Evolutionary conservation across 2,329 filamentous ascomycete genomes (phyloP).

Genomic region (Botrytis deweyae): DNA sequence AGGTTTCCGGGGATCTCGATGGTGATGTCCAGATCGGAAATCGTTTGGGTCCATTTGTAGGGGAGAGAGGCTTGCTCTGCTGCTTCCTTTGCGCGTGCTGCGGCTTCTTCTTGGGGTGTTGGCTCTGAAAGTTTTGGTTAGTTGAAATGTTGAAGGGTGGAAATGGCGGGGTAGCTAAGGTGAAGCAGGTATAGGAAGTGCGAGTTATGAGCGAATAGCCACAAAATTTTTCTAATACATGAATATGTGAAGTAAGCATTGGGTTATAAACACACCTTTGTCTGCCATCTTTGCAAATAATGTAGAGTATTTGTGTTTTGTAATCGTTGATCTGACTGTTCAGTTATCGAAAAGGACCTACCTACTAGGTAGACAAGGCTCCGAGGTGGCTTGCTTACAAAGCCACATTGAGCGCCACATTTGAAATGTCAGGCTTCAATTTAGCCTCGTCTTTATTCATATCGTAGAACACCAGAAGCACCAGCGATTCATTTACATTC

Average conservation of each 20-base stretch:
- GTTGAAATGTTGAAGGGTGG: neutral
- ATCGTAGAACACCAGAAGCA: neutral
- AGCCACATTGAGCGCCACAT: slow-evolving; percentile 2
- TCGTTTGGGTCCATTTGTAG: slow-evolving; percentile 97
- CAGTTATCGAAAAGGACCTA: slow-evolving; percentile 13
- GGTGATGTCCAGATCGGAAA: slow-evolving; percentile 80
- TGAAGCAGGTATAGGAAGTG: neutral
- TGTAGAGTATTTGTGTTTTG: slow-evolving; percentile 23
- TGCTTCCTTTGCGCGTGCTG: slow-evolving; percentile 67
- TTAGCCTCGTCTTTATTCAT: neutral
- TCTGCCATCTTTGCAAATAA: slow-evolving; percentile 29
- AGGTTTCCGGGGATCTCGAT: slow-evolving; percentile 77
- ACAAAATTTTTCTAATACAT: no score
- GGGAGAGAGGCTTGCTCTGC: slow-evolving; percentile 88
- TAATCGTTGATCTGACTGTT: neutral
- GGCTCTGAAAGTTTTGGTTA: slow-evolving; percentile 31
- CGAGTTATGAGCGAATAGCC: neutral
- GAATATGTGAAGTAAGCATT: neutral
- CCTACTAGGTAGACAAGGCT: slow-evolving; percentile 26
- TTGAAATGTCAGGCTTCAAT: neutral
- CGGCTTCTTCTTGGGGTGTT: slow-evolving; percentile 54
- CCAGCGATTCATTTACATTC: neutral
- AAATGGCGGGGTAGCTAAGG: slow-evolving; percentile 18
- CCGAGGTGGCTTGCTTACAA: slow-evolving; percentile 26
- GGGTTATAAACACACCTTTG: slow-evolving; percentile 26